Evolutionary conservation across 139 green algal genomes (phyloP).

Genomic region (Pleodorina starrii): DNA sequence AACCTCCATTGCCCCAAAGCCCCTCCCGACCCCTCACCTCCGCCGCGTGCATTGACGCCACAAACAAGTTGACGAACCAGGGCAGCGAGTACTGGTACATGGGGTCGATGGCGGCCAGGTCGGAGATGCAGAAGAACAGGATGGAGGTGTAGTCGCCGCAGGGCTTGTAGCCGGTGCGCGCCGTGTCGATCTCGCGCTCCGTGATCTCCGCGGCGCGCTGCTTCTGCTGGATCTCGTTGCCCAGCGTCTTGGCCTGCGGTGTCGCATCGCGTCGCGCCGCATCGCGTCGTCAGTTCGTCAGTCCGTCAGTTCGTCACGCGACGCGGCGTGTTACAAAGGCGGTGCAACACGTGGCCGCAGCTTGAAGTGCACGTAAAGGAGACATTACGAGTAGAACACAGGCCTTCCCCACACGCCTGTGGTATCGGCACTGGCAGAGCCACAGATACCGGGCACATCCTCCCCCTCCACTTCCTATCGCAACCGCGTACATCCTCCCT

Average conservation of each 20-base stretch:
- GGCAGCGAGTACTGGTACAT: conserved; percentile 89
- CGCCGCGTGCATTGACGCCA: conserved; percentile 65
- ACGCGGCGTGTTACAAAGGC: no score
- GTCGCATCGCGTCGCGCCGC: no score
- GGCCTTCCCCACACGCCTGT: no score
- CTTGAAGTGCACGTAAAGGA: no score
- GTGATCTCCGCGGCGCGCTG: conserved; percentile 75
- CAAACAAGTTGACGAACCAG: conserved; percentile 85
- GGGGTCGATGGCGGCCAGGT: conserved; percentile 76
- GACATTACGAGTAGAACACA: no score
- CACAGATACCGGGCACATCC: no score
- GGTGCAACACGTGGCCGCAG: no score
- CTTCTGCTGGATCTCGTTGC: conserved; percentile 84
- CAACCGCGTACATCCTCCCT: no score
- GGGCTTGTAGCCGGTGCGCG: conserved; percentile 77
- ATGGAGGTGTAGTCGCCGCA: conserved; percentile 81
- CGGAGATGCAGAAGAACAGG: conserved; percentile 87
- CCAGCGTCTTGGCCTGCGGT: conserved; percentile 75
- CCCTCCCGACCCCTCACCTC: conserved; percentile 42
- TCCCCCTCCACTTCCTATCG: no score
- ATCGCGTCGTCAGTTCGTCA: no score
- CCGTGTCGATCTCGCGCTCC: conserved; percentile 79
- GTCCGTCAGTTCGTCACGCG: no score
- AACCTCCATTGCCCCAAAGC: background rate
- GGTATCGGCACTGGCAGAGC: no score